Evolutionary conservation across 1,284 basidiomycete species (phyloP).

Genomic region (Prillingera fragicola): DNA sequence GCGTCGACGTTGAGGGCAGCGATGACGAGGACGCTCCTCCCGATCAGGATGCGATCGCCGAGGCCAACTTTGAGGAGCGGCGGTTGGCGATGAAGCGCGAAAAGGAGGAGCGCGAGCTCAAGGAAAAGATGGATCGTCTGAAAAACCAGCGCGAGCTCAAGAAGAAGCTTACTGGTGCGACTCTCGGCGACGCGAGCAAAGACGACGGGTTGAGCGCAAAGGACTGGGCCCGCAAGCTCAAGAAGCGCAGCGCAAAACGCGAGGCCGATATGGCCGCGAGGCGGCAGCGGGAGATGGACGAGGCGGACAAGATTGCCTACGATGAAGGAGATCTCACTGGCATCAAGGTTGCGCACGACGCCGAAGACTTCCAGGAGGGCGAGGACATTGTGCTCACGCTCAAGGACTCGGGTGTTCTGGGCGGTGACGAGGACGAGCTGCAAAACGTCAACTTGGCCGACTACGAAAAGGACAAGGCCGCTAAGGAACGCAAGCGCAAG

Average conservation of each 20-base stretch:
- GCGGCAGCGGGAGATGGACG: constrained; percentile 70
- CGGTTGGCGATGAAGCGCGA: constrained; percentile 66
- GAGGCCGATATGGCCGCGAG: constrained; percentile 68
- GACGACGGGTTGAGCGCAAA: constrained; percentile 57
- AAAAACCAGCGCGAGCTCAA: constrained; percentile 60
- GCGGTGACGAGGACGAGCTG: constrained; percentile 95
- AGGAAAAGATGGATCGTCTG: constrained; percentile 63
- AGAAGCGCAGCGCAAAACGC: constrained; percentile 80
- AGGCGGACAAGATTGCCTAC: constrained; percentile 67
- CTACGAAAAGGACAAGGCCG: constrained; percentile 62
- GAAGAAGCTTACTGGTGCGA: constrained; percentile 79
- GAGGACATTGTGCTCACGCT: constrained; percentile 92
- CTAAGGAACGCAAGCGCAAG: constrained; percentile 75
- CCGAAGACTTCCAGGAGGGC: constrained; percentile 84
- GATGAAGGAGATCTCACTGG: constrained; percentile 83
- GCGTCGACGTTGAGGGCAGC: constrained; percentile 55
- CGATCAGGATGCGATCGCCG: constrained; percentile 64
- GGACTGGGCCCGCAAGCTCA: constrained; percentile 82
- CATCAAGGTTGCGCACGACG: constrained; percentile 91
- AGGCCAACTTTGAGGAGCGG: constrained; percentile 71
- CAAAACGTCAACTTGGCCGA: constrained; percentile 92
- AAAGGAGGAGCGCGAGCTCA: constrained; percentile 67
- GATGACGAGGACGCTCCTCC: constrained; percentile 48
- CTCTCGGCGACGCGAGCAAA: constrained; percentile 75
- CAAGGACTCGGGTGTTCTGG: constrained; percentile 89